Evolutionary conservation across 345 rosid genomes (phyloP).

Genomic region (Clausena lansium): DNA sequence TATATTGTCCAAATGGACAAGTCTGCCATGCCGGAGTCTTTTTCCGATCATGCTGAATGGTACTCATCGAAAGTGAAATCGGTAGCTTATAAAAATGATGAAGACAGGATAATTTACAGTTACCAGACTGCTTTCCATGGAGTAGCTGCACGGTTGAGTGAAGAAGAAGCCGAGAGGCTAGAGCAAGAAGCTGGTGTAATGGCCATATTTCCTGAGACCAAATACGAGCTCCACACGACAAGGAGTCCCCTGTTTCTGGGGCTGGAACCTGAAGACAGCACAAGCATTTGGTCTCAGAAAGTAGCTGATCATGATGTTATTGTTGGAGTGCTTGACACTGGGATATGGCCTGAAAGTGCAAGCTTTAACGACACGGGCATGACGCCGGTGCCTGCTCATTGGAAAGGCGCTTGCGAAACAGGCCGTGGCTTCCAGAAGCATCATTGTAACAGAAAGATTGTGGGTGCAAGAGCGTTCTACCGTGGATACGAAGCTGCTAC

Average conservation of each 20-base stretch:
- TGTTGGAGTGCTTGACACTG: slow-evolving; percentile 77
- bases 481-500: slow-evolving; percentile 65
- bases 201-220: slow-evolving; percentile 53
- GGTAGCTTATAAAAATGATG: slow-evolving; percentile 29
- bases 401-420: slow-evolving; percentile 71
- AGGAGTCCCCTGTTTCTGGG: slow-evolving; percentile 77
- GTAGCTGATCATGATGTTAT: slow-evolving; percentile 59
- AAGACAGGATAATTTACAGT: slow-evolving; percentile 61
- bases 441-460: slow-evolving; percentile 65
- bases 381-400: slow-evolving; percentile 50
- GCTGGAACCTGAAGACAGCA: slow-evolving; percentile 44
- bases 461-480: slow-evolving; percentile 66
- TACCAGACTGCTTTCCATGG: slow-evolving; percentile 67
- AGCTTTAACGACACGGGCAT: slow-evolving; percentile 68
- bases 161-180: slow-evolving; percentile 58
- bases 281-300: slow-evolving; percentile 46
- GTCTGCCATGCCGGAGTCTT: slow-evolving; percentile 67
- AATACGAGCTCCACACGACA: slow-evolving; percentile 69
- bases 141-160: slow-evolving; percentile 53
- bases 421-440: slow-evolving; percentile 49
- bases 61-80: slow-evolving; percentile 66
- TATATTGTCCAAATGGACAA: slow-evolving; percentile 87
- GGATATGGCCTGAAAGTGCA: slow-evolving; percentile 76
- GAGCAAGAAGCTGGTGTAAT: slow-evolving; percentile 53
- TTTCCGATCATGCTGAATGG: slow-evolving; percentile 64